A percentile compares a stretch with the other conserved stretches of the same genome.
Evolutionary conservation across 106 monocot species (phyloP).

Genomic region (Cymbidium sinense): DNA sequence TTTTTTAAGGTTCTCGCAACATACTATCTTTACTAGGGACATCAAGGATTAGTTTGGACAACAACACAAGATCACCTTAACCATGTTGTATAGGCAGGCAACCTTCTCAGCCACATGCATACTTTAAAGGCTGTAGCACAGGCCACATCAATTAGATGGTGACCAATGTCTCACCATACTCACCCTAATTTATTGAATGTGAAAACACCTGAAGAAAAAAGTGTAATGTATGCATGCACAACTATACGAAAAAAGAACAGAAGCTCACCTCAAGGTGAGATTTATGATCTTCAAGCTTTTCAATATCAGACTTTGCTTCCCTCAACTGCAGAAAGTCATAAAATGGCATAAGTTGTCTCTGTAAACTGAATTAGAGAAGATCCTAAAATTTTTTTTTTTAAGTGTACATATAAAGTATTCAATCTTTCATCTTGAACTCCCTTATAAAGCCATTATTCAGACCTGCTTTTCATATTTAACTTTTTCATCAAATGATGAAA

Average conservation of each 20-base stretch:
- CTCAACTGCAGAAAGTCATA: constrained; percentile 31
- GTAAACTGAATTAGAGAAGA: background rate
- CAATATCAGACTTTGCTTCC: constrained; percentile 32
- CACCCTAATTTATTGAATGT: background rate
- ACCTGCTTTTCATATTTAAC: constrained; percentile 42
- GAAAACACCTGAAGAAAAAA: background rate
- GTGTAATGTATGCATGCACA: background rate
- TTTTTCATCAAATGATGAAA: constrained; percentile 32
- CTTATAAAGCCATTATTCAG: background rate
- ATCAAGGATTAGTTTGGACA: too few species aligned
- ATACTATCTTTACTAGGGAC: too few species aligned
- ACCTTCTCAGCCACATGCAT: background rate
- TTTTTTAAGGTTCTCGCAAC: too few species aligned
- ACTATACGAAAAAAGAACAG: constrained; percentile 7
- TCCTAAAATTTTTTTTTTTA: background rate
- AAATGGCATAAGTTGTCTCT: background rate
- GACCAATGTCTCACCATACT: background rate
- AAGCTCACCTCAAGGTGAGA: constrained; percentile 32
- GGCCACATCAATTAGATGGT: background rate
- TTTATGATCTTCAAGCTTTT: constrained; percentile 51
- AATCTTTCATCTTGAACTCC: background rate
- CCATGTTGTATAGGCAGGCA: background rate
- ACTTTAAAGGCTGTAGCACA: background rate
- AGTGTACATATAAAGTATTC: background rate
- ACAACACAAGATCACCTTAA: background rate